Base-by-base conservation (phyloP, 2,329 filamentous ascomycete genomes). In the Ophiostoma populinum region DNA sequence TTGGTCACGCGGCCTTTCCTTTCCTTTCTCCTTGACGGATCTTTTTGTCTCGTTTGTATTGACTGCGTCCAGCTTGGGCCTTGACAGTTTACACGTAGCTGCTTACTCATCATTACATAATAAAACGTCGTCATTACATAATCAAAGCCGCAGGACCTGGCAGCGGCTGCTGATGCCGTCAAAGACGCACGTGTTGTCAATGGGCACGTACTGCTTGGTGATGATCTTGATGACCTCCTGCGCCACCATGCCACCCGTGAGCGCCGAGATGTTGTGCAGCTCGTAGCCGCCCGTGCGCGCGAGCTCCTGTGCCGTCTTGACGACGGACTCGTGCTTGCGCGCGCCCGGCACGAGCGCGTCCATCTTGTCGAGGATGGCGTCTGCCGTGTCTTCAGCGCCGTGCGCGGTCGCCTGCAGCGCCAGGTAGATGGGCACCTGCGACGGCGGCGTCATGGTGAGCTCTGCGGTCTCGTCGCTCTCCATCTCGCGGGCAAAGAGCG, bases 141-240 rank as follows among this genome's bases (percentile, higher is more conserved):
- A 17, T 11, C 27, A 16, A n/a, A 75, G 52, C 40, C 62, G 61
- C 45, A 74, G 53, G 35, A 72, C 61, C 50, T 73, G 67, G 45
- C 65, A 70, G 42, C 68, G 66, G 52, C 70, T 75, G 40, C 57
- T 59, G 42, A 80, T 73, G 16, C 75, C 75, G 57, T 80, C 75
- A 46, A 75, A 79, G 41, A 80, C 62, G 49, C 75, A 78, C 12
- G 70, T 75, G 52, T 79, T 77, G 46, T 80, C 73, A 43, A 78
- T 68, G 17, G 75, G 74, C 28, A 79, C 62, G 54, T 80, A 80
- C 57, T 80, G 75, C 49, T 72, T 73, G 10, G 75, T 80, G 47
- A 80, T 69, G 39, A 87, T 70, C 54, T 98, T 98, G 59, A 98
- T 92, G 42, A 87, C 72, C 58, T 98, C 90, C 56, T 98, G 92